Conservation (phyloP, 768 basidiomycete species). For the Lentinula lateritia region DNA sequence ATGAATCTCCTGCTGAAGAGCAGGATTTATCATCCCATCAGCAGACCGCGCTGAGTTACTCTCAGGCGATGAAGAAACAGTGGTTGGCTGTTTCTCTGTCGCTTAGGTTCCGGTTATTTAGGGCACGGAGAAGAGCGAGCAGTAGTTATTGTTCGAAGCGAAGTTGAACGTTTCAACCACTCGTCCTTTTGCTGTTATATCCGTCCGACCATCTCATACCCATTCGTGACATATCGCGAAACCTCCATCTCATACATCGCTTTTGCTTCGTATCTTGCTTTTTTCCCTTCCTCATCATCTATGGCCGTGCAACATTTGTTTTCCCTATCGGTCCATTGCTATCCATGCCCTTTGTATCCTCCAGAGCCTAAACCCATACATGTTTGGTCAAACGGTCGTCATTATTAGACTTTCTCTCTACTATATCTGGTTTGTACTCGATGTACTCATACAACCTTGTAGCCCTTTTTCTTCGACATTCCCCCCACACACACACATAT, state of each 20-base stretch:
- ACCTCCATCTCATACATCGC: neutral
- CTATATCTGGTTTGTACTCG: neutral
- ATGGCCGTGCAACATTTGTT: neutral
- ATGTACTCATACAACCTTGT: too few relatives aligned
- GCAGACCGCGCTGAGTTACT: neutral
- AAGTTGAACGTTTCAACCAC: neutral
- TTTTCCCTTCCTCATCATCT: neutral
- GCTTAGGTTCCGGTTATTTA: neutral
- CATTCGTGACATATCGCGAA: neutral
- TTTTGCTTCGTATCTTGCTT: neutral
- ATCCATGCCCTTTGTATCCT: neutral
- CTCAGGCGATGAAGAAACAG: conserved; percentile 1
- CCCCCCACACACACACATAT: too few relatives aligned
- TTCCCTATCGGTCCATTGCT: neutral
- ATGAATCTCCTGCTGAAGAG: neutral
- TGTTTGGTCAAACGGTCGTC: too few relatives aligned
- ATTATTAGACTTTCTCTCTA: too few relatives aligned
- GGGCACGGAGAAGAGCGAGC: neutral
- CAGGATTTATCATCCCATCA: neutral
- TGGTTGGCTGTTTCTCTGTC: neutral
- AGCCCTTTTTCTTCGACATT: too few relatives aligned
- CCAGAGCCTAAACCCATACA: neutral
- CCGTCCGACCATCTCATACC: neutral
- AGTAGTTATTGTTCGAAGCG: neutral
- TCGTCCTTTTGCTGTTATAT: neutral